Evolutionary conservation across 2,329 filamentous ascomycete species (phyloP).

Genomic region (Ophiostoma ips): DNA sequence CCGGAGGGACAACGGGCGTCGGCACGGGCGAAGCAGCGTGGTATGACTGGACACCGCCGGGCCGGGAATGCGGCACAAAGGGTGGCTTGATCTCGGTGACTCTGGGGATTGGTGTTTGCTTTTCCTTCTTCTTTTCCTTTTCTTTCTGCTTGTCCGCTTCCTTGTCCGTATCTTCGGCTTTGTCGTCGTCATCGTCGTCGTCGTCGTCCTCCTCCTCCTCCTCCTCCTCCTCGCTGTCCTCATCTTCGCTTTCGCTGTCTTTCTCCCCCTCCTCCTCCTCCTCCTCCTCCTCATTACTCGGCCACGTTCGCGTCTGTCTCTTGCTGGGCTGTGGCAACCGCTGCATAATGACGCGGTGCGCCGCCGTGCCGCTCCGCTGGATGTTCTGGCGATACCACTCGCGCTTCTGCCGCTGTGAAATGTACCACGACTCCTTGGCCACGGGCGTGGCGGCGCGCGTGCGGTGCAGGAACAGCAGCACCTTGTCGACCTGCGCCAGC

Average conservation of each 20-base stretch:
- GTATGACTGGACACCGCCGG: neutral
- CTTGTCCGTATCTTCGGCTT: no score
- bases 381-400: neutral
- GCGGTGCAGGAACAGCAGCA: constrained; percentile 58
- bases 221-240: neutral
- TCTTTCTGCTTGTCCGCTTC: no score
- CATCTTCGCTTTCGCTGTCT: no score
- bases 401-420: neutral
- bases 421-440: neutral
- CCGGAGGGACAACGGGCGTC: neutral
- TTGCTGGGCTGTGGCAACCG: constrained; percentile 1
- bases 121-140: no score
- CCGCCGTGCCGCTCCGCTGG: neutral
- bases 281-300: neutral
- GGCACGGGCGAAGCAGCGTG: neutral
- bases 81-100: no score
- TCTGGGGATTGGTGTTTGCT: no score
- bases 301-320: neutral
- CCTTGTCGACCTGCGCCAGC: constrained; percentile 51
- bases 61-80: neutral
- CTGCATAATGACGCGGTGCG: neutral
- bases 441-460: constrained; percentile 34
- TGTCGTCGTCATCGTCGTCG: neutral
- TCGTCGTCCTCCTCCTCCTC: constrained; percentile 7
- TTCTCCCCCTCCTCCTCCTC: neutral